Base-by-base conservation (phyloP, 345 rosid genomes). In the Triadica sebifera region DNA sequence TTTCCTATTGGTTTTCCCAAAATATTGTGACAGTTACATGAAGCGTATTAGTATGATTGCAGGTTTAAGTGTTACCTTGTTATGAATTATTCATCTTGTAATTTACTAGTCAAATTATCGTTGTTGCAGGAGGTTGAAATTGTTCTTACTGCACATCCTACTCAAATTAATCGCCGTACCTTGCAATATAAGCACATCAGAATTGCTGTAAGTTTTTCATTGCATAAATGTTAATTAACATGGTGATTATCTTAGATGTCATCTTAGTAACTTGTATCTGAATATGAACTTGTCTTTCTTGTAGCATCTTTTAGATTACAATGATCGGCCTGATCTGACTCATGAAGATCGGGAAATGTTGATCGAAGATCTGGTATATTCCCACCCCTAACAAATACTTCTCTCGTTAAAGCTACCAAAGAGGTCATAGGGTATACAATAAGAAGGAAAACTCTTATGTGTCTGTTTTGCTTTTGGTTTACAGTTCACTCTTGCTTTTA, bases 81-180 rank as follows among this genome's bases (percentile, higher is more conserved):
- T 67, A 39, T 46, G 37, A 37, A 53, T 45, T 67, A 61, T 62
- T 52, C 60, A 60, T 12, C 43, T 5, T 67, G 19, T 73, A 51
- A 24, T 61, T 49, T 65, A 49, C 62, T 65, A 66, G 34, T 53
- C 69, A 15, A 67, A 66, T 64, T 78, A 65, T 73, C 75, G 65
- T 75, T 58, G 20, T 49, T 79, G 79, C 88, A 94, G 93, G 98
- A 87, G 82, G 93, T 94, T 45, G 98, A 94, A 84, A 92, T 94
- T 74, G 98, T 94, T 81, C 98, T 94, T 60, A 94, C 98, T 67
- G 98, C 98, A 60, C 98, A 94, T 81, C 98, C 98, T 60, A 94
- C 98, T 79, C 98, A 94, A 86, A 94, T 94, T 73, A 89, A 89
- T 73, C 92, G 98, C 4, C 87, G 98, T 62, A 94, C 98, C 75